Percentiles rank a stretch among this genome's conserved stretches.
These are phyloP conservation scores for Dalechampia spathulata DNA, from an alignment of 441 rosid genomes.

Conservation along the genomic window DNA sequence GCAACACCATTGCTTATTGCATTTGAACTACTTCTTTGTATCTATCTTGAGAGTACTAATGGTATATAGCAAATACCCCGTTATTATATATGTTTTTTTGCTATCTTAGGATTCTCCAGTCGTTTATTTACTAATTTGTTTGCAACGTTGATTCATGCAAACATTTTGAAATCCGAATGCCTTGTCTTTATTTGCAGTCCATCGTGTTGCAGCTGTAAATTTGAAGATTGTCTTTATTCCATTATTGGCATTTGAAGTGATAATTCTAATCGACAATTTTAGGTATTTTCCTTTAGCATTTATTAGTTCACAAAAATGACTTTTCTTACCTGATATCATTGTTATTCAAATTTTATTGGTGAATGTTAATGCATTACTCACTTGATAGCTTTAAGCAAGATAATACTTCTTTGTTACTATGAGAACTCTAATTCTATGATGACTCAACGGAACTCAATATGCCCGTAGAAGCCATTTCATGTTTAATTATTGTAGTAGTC, in stretches of 20 bases:
- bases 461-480: too few relatives aligned
- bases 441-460: too few relatives aligned
- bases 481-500: too few relatives aligned
- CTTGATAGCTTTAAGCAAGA: background rate
- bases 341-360: too few relatives aligned
- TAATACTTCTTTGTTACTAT: too few relatives aligned
- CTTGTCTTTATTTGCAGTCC: conserved; percentile 32
- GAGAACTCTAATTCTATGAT: too few relatives aligned
- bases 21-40: conserved; percentile 92
- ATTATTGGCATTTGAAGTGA: conserved; percentile 63
- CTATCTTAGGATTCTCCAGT: background rate
- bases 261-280: conserved; percentile 81
- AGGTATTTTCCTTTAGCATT: conserved; percentile 41
- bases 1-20: conserved; percentile 91
- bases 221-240: conserved; percentile 95
- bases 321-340: background rate
- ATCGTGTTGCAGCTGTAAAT: conserved; percentile 53
- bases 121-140: background rate
- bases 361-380: too few relatives aligned
- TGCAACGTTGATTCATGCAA: too few relatives aligned
- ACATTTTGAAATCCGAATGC: background rate
- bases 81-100: conserved; percentile 3
- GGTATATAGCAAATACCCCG: conserved; percentile 37
- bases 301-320: background rate
- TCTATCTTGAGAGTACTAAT: conserved; percentile 74